Percentiles rank a stretch among this genome's conserved stretches.
phyloP scores from a whole-genome alignment of 306 rosid genomes.

The Luffa acutangula region DNA sequence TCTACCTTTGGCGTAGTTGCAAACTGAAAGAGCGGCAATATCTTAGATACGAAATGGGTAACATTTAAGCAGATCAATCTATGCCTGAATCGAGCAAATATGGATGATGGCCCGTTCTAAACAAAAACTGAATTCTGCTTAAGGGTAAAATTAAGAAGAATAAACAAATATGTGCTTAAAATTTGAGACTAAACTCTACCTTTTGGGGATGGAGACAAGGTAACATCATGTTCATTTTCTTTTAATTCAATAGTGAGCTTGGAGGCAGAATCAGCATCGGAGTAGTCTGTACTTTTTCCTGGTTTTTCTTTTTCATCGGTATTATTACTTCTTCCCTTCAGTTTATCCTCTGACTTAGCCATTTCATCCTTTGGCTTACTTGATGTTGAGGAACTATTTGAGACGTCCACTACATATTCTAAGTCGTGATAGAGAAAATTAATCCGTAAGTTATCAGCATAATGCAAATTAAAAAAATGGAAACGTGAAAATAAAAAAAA shows the following conservation, averaged over 20 bases:
- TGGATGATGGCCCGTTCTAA: neutral
- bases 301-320: constrained; percentile 15
- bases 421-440: neutral
- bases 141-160: neutral
- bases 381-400: constrained; percentile 12
- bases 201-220: constrained; percentile 12
- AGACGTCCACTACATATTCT: constrained; percentile 21
- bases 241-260: constrained; percentile 19
- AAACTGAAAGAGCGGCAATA: constrained; percentile 38
- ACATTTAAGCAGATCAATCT: neutral
- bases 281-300: constrained; percentile 9
- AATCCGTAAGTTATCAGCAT: neutral
- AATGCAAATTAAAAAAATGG: neutral
- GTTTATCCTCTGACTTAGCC: constrained; percentile 10
- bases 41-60: constrained; percentile 7
- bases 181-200: neutral
- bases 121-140: neutral
- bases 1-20: constrained; percentile 83
- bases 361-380: constrained; percentile 8
- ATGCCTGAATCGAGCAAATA: neutral
- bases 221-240: constrained; percentile 7
- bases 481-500: neutral
- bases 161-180: neutral
- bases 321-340: constrained; percentile 12
- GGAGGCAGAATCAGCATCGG: constrained; percentile 11